Evolutionary conservation across 2,329 filamentous ascomycete species (phyloP).

Genomic region (Trichoderma asperellum): DNA sequence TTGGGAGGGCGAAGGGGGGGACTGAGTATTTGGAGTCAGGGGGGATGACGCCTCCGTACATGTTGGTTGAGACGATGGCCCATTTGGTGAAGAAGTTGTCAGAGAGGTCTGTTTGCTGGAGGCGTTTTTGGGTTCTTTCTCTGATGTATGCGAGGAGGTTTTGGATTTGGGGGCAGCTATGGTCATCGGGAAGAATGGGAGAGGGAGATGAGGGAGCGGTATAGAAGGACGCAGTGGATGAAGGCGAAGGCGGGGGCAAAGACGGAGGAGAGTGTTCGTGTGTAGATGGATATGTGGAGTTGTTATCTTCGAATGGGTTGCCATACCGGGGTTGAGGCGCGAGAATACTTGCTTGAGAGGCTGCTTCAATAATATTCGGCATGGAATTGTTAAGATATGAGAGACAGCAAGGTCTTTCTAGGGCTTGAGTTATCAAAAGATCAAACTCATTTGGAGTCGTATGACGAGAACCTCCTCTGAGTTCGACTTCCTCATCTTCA

Average conservation of each 20-base stretch:
- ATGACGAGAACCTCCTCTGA: neutral
- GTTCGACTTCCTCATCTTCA: neutral
- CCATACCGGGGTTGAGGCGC: no score
- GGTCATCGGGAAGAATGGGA: neutral
- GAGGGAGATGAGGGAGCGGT: neutral
- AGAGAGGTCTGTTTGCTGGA: neutral
- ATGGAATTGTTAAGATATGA: neutral
- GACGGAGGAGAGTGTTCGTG: neutral
- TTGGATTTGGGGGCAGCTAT: neutral
- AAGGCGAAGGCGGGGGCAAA: neutral
- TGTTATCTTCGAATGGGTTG: neutral
- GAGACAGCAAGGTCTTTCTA: neutral
- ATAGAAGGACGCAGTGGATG: neutral
- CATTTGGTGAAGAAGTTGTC: slow-evolving; percentile 18
- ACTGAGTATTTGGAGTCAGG: slow-evolving; percentile 6
- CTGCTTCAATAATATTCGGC: neutral
- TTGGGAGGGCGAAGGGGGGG: slow-evolving; percentile 1
- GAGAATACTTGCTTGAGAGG: no score
- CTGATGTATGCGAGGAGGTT: neutral
- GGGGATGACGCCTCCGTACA: neutral
- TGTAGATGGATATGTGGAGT: neutral
- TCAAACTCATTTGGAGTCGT: neutral
- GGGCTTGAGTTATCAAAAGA: neutral
- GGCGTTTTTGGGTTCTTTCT: neutral
- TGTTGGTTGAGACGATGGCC: neutral